A percentile compares a stretch with the other conserved stretches of the same genome.
phyloP scores from a whole-genome alignment of 805 yeast species.

The Wickerhamomyces alni region DNA sequence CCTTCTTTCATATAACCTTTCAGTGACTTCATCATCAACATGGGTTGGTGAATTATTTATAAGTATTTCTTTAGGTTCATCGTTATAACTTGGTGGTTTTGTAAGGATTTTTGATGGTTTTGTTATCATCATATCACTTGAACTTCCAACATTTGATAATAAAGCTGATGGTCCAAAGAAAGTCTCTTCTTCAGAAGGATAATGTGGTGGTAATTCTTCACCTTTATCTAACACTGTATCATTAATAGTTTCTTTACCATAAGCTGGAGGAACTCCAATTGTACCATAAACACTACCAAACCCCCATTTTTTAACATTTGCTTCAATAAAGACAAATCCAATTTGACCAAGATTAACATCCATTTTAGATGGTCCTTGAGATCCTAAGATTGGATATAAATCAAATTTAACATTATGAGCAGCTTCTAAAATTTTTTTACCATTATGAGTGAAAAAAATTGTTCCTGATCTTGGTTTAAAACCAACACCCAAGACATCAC shows the following conservation, averaged over 20 bases:
- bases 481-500: slow-evolving; percentile 93
- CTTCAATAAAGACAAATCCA: slow-evolving; percentile 79
- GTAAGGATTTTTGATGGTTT: slow-evolving; percentile 7
- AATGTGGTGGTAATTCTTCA: slow-evolving; percentile 65
- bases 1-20: slow-evolving; percentile 25
- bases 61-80: slow-evolving; percentile 17
- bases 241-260: slow-evolving; percentile 32
- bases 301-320: slow-evolving; percentile 81
- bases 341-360: slow-evolving; percentile 67
- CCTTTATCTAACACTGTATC: slow-evolving; percentile 66
- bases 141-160: slow-evolving; percentile 1
- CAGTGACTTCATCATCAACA: slow-evolving; percentile 10
- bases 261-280: slow-evolving; percentile 40
- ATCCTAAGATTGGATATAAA: slow-evolving; percentile 33
- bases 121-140: not conserved
- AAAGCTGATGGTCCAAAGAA: slow-evolving; percentile 46
- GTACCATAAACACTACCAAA: slow-evolving; percentile 42
- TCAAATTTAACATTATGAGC: slow-evolving; percentile 60
- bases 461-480: slow-evolving; percentile 77
- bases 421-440: slow-evolving; percentile 77
- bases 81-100: slow-evolving; percentile 22
- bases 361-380: slow-evolving; percentile 31
- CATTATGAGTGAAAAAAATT: slow-evolving; percentile 89
- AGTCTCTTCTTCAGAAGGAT: slow-evolving; percentile 56
- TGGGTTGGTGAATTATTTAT: slow-evolving; percentile 1